These are phyloP conservation scores for Sindora glabra DNA, from an alignment of 306 rosid genomes.

Conservation along the genomic window DNA sequence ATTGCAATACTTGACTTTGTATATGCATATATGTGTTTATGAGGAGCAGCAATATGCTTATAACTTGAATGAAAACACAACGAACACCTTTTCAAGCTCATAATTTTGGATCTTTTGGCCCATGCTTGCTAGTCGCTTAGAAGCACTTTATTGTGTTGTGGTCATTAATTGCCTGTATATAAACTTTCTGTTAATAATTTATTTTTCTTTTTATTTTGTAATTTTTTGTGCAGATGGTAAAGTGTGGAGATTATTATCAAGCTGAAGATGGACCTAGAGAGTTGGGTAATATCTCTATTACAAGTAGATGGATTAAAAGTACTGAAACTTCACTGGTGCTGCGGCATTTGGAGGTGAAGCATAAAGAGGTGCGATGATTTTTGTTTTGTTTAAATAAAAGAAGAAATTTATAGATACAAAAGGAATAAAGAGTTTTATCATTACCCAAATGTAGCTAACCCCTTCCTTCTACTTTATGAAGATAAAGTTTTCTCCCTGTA, in stretches of 20 bases:
- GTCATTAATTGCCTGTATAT: too few relatives aligned
- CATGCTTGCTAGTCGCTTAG: neutral
- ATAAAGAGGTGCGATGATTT: constrained; percentile 52
- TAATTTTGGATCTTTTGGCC: neutral
- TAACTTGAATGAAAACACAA: neutral
- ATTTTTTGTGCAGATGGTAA: constrained; percentile 26
- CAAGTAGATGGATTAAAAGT: constrained; percentile 55
- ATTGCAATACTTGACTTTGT: neutral
- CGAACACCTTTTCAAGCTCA: neutral
- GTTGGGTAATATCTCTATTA: constrained; percentile 61
- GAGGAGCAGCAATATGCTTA: neutral
- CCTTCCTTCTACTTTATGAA: too few relatives aligned
- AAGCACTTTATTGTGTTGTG: neutral
- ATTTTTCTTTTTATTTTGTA: too few relatives aligned
- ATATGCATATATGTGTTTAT: neutral
- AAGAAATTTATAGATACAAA: too few relatives aligned
- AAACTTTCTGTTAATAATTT: too few relatives aligned
- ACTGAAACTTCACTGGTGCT: constrained; percentile 54
- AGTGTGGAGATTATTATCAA: constrained; percentile 91
- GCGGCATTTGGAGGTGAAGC: constrained; percentile 68
- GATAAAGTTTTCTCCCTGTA: too few relatives aligned
- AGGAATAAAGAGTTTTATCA: too few relatives aligned
- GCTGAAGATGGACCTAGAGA: constrained; percentile 90
- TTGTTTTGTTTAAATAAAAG: too few relatives aligned
- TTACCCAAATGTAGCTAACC: too few relatives aligned